Conservation (phyloP, 2,329 filamentous ascomycete genomes). For the Fusarium citri region DNA sequence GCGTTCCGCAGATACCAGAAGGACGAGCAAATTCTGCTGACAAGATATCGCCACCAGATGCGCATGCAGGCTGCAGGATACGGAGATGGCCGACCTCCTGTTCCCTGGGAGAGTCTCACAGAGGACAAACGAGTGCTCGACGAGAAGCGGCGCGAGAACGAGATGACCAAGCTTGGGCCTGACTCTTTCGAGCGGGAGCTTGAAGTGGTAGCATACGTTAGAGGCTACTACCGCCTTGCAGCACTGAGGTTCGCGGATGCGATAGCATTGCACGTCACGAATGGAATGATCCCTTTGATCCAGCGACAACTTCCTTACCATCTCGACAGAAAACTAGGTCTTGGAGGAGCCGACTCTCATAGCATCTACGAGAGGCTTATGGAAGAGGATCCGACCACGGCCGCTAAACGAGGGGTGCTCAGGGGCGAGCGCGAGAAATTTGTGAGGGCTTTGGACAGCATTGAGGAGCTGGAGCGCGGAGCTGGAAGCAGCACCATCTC, state of each 20-base stretch:
- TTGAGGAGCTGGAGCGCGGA: constrained; percentile 57
- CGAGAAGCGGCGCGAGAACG: constrained; percentile 54
- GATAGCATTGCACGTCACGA: constrained; percentile 60
- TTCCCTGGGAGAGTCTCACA: constrained; percentile 59
- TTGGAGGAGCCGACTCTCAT: constrained; percentile 48
- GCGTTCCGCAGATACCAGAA: constrained; percentile 59
- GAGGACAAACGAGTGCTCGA: constrained; percentile 62
- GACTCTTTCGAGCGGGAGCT: constrained; percentile 72
- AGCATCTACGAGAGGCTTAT: constrained; percentile 57
- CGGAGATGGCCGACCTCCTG: constrained; percentile 42
- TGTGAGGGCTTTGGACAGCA: constrained; percentile 59
- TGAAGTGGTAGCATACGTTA: constrained; percentile 70
- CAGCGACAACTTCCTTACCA: constrained; percentile 55
- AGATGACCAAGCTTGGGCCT: constrained; percentile 61
- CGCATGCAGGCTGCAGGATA: constrained; percentile 58
- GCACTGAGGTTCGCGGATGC: constrained; percentile 72
- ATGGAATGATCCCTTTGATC: constrained; percentile 61
- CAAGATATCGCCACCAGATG: constrained; percentile 61
- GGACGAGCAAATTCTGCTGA: constrained; percentile 60
- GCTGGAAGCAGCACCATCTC: constrained; percentile 35
- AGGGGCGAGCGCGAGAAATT: constrained; percentile 61
- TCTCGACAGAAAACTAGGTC: constrained; percentile 58
- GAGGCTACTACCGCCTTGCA: constrained; percentile 77
- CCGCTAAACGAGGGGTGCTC: constrained; percentile 54
- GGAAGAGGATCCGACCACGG: constrained; percentile 61